Evolutionary conservation across 1,139 yeast species (phyloP).

Genomic region (Saccharomyces hybrid): DNA sequence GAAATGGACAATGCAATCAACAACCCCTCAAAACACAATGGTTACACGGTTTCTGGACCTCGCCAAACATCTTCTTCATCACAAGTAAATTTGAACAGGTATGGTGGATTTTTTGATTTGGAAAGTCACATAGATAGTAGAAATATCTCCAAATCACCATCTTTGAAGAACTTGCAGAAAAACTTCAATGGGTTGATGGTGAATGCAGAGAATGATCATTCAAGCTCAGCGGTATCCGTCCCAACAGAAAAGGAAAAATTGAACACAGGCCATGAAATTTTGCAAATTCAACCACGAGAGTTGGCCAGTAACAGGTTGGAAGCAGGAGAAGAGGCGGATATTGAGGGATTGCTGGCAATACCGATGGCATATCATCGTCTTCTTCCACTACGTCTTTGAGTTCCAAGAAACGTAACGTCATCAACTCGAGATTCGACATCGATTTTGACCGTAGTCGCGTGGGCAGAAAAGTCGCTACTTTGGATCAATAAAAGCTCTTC

Average conservation of each 20-base stretch:
- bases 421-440: constrained; percentile 30
- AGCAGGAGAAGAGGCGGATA: constrained; percentile 4
- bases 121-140: constrained; percentile 39
- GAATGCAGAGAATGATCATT: constrained; percentile 15
- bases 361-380: not conserved
- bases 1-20: constrained; percentile 28
- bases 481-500: constrained; percentile 11
- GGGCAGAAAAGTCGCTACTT: constrained; percentile 33
- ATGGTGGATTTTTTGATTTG: constrained; percentile 70
- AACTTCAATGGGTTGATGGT: constrained; percentile 7
- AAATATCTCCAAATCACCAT: constrained; percentile 19
- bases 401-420: constrained; percentile 21
- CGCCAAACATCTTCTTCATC: constrained; percentile 17
- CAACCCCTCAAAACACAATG: constrained; percentile 16
- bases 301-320: constrained; percentile 9
- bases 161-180: constrained; percentile 16
- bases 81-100: constrained; percentile 41
- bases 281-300: constrained; percentile 15
- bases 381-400: constrained; percentile 6
- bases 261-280: constrained; percentile 25
- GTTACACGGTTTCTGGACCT: not conserved
- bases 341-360: not conserved
- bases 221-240: constrained; percentile 18
- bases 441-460: constrained; percentile 35
- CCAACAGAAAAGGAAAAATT: constrained; percentile 27